Base-by-base conservation (phyloP, 495 filamentous ascomycete species). In the Aspergillus bertholletiae region DNA sequence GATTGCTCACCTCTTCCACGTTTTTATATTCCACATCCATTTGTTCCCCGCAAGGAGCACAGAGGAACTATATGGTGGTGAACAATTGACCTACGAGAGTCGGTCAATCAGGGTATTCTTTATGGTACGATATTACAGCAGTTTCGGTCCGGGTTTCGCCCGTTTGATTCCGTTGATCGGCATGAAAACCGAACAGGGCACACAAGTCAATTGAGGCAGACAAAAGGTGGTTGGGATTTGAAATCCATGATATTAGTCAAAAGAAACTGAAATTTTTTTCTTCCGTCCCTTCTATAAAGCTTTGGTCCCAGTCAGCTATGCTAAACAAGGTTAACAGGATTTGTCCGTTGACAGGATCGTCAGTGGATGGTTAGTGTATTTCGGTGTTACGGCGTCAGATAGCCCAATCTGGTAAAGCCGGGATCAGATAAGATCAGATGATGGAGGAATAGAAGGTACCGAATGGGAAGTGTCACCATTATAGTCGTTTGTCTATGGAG, bases 391-490 rank as follows among this genome's bases (percentile, higher is more conserved):
- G 48, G 45, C 40, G 48, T 51, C 45, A 51, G 45, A 40, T 26
- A 40, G 18, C 55, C 50, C 22, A 37, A 56, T 35, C 12, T 11
- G 61, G 55, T 54, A 60, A 52, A 46, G 51, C 35, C n/a, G 55
- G 34, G 50, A 64, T 64, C 61, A 61, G 61, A 64, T 64, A 64
- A 64, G 61, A 64, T 64, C 61, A 63, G 45, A 41, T 52, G 54
- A 59, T 46, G 51, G 46, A 48, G 56, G 37, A 22, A 54, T 28
- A 27, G 24, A 13, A 41, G 28, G 30, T 58, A 40, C 55, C 55
- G 59, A 56, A 18, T 24, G 35, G 22, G 21, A 22, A 43, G 39
- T 8, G 22, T 43, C 22, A 43, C 39, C 39, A 43, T 22, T 40
- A 40, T 4, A 8, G 37, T 40, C 37, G 37, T n/a, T n/a, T n/a